Evolutionary conservation across 2,329 filamentous ascomycete genomes (phyloP), one percentile per base, ranked within the genome.

Genomic region (Diaporthe eres): DNA sequence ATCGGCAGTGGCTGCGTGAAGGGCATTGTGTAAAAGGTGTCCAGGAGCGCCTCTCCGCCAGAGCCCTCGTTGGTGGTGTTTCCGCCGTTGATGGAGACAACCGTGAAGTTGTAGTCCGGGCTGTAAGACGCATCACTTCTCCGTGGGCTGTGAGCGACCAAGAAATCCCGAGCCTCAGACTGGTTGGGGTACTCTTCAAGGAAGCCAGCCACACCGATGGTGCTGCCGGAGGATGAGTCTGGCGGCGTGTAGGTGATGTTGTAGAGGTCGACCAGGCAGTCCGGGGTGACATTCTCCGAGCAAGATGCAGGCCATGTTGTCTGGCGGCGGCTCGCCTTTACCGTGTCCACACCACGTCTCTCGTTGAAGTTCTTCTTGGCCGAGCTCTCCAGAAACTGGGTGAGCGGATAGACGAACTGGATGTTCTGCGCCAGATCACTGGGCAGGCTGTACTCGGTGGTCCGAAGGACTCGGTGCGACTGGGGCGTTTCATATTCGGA

Each of bases 371-470:
- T 68, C 63, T 39, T 53, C 34, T 25, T 53, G 65, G 65, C 65
- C 15, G 65, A 68, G 47, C 65, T 68, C n/a, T 53, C 47, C 31
- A 53, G 13, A 9, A 53, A 68, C 34, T 68, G 47, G 34, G 63
- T 53, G 63, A 68, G 65, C 42, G 61, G 72, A n/a, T 68, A 74
- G 53, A 70, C 28, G 55, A 74, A 70, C 39, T 70, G 60, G 13
- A 74, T 74, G 8, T 68, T n/a, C 22, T 60, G 49, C 12, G 39
- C 37, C 51, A 74, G 34, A 17, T 70, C 61, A 12, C 65, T 55
- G 13, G 72, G 72, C 10, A 74, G 28, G 39, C 61, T 70, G 51
- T 74, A 68, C 28, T 61, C 47, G 22, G 47, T 39, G 17, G 47
- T 31, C 17, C 63, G 47, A 68, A 68, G 63, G 15, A 68, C 63